These are phyloP conservation scores for Pseudozyma flocculosa DNA, from an alignment of 1,284 basidiomycete species.

Conservation along the genomic window DNA sequence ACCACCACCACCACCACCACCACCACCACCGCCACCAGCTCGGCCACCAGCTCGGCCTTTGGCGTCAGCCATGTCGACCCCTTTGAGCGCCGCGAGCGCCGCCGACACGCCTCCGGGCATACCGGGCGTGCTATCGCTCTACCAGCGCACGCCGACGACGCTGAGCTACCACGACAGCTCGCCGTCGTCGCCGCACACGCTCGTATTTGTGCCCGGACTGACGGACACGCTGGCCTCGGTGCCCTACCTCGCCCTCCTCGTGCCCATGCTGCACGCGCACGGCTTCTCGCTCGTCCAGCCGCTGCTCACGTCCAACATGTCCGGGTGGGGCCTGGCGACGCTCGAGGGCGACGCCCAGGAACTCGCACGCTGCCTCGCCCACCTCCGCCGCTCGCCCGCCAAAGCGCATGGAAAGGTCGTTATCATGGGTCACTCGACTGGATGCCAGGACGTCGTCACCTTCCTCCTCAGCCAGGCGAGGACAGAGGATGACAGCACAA, in stretches of 20 bases:
- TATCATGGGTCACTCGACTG: conserved; percentile 55
- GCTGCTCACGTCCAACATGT: conserved; percentile 40
- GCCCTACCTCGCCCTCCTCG: conserved; percentile 41
- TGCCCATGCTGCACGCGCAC: conserved; percentile 8
- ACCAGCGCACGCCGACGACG: conserved; percentile 25
- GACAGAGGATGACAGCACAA: conserved; percentile 1
- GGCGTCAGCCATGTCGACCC: too few species aligned
- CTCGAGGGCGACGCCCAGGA: conserved; percentile 54
- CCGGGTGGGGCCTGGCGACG: conserved; percentile 43
- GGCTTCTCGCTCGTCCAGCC: conserved; percentile 45
- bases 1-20: too few species aligned
- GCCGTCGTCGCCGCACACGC: conserved; percentile 23
- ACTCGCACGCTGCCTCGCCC: conserved; percentile 26
- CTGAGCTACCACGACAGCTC: conserved; percentile 45
- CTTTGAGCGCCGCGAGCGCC: too few species aligned
- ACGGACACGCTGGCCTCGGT: conserved; percentile 47
- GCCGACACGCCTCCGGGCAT: conserved; percentile 3
- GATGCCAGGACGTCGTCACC: conserved; percentile 50
- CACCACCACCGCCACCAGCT: too few species aligned
- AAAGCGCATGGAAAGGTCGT: conserved; percentile 33
- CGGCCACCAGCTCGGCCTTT: too few species aligned
- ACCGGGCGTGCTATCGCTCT: conserved; percentile 30
- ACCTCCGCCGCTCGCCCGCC: conserved; percentile 12
- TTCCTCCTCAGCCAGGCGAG: conserved; percentile 20
- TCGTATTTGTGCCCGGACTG: conserved; percentile 46